A percentile compares a stretch with the other conserved stretches of the same genome.
Evolutionary conservation across 805 yeast species (phyloP).

Genomic region (Yarrowia porcina): DNA sequence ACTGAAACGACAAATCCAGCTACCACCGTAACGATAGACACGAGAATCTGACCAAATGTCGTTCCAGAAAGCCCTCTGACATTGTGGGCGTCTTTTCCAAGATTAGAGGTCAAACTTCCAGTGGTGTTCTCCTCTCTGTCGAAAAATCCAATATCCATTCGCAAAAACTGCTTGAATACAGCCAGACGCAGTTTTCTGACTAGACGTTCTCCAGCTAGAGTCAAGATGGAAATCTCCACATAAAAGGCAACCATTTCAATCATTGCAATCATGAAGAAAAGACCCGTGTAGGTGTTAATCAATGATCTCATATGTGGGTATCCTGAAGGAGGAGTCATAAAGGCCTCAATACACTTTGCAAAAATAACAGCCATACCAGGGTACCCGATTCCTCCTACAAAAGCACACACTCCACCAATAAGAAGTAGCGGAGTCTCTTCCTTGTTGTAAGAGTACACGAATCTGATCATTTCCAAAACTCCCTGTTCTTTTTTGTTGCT

Average conservation of each 20-base stretch:
- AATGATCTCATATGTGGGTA: constrained; percentile 39
- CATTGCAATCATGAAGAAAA: constrained; percentile 40
- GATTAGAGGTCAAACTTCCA: constrained; percentile 40
- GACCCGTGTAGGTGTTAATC: constrained; percentile 38
- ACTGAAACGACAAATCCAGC: constrained; percentile 43
- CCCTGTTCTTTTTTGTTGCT: constrained; percentile 13
- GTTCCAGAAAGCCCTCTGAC: constrained; percentile 43
- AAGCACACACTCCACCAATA: constrained; percentile 35
- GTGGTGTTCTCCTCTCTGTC: constrained; percentile 41
- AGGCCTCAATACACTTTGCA: constrained; percentile 38
- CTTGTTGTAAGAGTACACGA: constrained; percentile 32
- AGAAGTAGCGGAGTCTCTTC: constrained; percentile 32
- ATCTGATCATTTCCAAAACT: neutral
- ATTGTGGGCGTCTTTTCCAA: constrained; percentile 43
- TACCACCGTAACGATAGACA: constrained; percentile 40
- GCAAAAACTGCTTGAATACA: constrained; percentile 38
- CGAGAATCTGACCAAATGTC: constrained; percentile 42
- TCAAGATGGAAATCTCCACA: constrained; percentile 31
- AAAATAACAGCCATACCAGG: constrained; percentile 41
- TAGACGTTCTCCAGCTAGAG: constrained; percentile 36
- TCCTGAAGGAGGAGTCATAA: constrained; percentile 36
- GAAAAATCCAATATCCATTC: constrained; percentile 41
- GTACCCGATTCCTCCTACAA: constrained; percentile 40
- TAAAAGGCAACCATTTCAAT: constrained; percentile 34
- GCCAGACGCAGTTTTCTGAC: constrained; percentile 38